These are phyloP conservation scores for Misopates orontium DNA, from an alignment of 257 asterid species.

Conservation along the genomic window DNA sequence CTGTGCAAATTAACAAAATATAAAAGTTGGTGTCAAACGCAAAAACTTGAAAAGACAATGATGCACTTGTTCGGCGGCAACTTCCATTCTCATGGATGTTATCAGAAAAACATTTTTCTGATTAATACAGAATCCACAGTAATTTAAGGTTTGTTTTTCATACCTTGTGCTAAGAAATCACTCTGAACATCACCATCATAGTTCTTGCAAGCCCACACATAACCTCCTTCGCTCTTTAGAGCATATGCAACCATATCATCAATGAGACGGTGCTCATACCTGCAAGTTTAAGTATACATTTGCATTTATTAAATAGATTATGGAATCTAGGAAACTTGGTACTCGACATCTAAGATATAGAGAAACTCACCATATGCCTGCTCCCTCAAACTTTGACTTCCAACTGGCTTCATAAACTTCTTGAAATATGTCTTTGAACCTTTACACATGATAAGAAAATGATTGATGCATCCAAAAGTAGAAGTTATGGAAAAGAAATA, in stretches of 20 bases:
- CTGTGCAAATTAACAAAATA: slow-evolving; percentile 40
- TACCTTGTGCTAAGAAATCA: slow-evolving; percentile 99
- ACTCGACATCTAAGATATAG: background rate
- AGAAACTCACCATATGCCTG: slow-evolving; percentile 79
- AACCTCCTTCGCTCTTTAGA: slow-evolving; percentile 96
- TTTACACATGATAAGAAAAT: slow-evolving; percentile 30
- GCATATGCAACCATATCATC: slow-evolving; percentile 99
- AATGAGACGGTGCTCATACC: slow-evolving; percentile 99
- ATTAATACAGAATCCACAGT: slow-evolving; percentile 8
- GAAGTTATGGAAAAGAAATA: background rate
- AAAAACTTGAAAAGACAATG: background rate
- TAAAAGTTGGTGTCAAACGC: slow-evolving; percentile 1
- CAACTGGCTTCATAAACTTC: slow-evolving; percentile 85
- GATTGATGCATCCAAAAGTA: slow-evolving; percentile 17
- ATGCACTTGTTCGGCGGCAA: background rate
- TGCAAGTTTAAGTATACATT: slow-evolving; percentile 25
- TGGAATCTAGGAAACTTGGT: background rate
- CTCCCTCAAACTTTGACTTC: slow-evolving; percentile 84
- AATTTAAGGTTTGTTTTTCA: background rate
- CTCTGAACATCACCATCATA: slow-evolving; percentile 99
- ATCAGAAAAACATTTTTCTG: background rate
- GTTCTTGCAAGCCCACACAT: slow-evolving; percentile 99
- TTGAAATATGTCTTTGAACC: slow-evolving; percentile 99
- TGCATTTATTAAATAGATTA: background rate
- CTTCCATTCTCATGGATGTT: background rate